Base-by-base conservation (phyloP, 495 filamentous ascomycete species). In the Xylaria cubensis region DNA sequence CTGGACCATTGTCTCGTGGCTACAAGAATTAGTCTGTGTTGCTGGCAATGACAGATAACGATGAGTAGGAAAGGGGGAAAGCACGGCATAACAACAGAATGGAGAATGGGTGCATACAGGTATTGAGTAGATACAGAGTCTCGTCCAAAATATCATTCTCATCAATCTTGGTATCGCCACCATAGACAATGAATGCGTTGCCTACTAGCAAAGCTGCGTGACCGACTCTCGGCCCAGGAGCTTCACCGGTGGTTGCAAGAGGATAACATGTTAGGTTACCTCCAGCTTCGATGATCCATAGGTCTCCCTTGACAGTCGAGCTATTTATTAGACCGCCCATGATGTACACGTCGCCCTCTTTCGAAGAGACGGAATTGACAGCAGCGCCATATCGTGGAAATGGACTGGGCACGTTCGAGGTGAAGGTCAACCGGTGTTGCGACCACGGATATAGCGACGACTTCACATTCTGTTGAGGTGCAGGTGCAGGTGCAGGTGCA, bases 141-240 rank as follows among this genome's bases (percentile, higher is more conserved):
- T 98, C 95, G 75, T 99, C 97, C 64, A 99, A 80, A 41, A 92
- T 85, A 81, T 99, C 97, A 7, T 86, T 88, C 73, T 98, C 95
- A 73, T 98, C 94, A 76, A 97, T 90, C 82, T 98, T 98, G 32
- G 97, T 99, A 80, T 99, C 97, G 76, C 97, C 97, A 34, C 97
- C 97, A 80, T 97, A 99, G 17, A 99, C 96, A 74, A 99, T 99
- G 77, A 98, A 99, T 1, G 97, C 97, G 84, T 99, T 99, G 29
- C 97, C 97, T 46, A 98, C 97, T 9, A 99, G 85, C 79, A 99
- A 86, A 84, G 94, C 94, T 6, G 96, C 88, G 85, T 99, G 97
- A 13, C 97, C 97, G 46, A 99, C 97, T 84, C 97, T 88, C 3
- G 97, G 95, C 6, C 97, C 96, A 0, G 97, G 97, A 0, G 97